Evolutionary conservation across 2,329 filamentous ascomycete species (phyloP), one percentile per base, ranked within the genome.

Genomic region (Cladophialophora carrionii): DNA sequence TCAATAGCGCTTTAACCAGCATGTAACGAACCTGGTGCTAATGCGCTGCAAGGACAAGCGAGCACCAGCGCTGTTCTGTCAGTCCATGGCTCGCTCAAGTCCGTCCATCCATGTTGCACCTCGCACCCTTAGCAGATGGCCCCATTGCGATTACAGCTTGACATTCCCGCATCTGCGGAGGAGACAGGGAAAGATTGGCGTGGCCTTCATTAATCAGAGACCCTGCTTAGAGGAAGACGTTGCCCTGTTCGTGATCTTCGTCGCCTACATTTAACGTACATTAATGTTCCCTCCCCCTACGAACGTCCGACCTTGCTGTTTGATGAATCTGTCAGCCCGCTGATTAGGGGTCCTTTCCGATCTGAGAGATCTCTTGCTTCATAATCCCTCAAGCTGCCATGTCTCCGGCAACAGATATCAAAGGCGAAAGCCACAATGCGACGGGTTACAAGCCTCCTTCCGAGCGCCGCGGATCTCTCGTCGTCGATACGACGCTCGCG

Each of bases 401-500:
- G 48, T 8, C 48, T 51, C 22, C 48, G 56, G 34, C 55, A 12
- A 29, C 61, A 31, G 34, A 59, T 17, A 48, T n/a, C 22, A 55
- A 63, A 8, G 37, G 24, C 48, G 20, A 46, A 14, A 34, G 51
- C 48, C 20, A 4, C 32, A 31, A 32, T 54, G 54, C 43, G 6
- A 53, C 22, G 17, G 62, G 56, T 29, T 17, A 10, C 22, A n/a
- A 24, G 12, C 48, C 57, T 51, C 53, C 61, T 20, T 54, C 55
- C 9, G 59, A 55, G 14, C 67, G 64, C 4, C 66, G 66, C 7
- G 62, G 63, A n/a, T 70, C 68, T 31, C 29, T 70, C 14, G 24
- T 63, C 20, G 66, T 68, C 26, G 68, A 70, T 32, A 57, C 64
- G 4, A 43, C 52, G 17, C 64, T 73, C 22, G 69, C 72, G 8